Evolutionary conservation across 257 asterid genomes (phyloP).

Genomic region (Capsicum chinense): DNA sequence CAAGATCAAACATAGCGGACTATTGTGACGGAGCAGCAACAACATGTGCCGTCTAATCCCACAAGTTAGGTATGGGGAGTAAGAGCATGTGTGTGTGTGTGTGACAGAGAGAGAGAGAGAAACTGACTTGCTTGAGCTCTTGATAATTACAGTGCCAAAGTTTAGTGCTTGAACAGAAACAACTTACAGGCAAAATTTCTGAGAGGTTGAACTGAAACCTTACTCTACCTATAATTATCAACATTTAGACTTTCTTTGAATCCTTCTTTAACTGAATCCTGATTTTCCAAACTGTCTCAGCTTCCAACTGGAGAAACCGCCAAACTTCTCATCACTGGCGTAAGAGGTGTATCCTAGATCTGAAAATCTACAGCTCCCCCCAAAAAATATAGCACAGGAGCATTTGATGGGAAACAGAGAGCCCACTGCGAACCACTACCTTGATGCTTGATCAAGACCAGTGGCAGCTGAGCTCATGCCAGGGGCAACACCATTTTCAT

Average conservation of each 20-base stretch:
- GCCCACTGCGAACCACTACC: conserved; percentile 21
- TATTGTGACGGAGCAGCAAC: neutral
- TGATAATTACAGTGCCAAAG: conserved; percentile 27
- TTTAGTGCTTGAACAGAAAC: conserved; percentile 13
- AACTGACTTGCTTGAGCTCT: conserved; percentile 3
- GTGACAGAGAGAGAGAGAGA: neutral
- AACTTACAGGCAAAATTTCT: conserved; percentile 27
- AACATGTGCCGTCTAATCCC: too few species aligned
- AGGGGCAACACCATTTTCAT: conserved; percentile 47
- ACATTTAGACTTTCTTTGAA: conserved; percentile 22
- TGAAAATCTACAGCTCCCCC: conserved; percentile 23
- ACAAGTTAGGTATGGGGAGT: too few species aligned
- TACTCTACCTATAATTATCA: conserved; percentile 24
- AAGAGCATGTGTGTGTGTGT: neutral
- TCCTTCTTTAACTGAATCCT: conserved; percentile 16
- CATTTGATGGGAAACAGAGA: neutral
- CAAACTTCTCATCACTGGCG: conserved; percentile 1
- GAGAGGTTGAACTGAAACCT: conserved; percentile 2
- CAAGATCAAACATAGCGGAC: neutral
- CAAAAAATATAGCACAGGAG: conserved; percentile 3
- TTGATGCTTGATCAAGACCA: conserved; percentile 43
- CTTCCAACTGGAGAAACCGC: conserved; percentile 18
- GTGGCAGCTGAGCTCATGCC: conserved; percentile 34
- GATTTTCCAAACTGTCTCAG: neutral
- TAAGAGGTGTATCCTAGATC: conserved; percentile 25